phyloP scores from a whole-genome alignment of 371 early-diverging fungal genomes.

The Actinomortierella ambigua region DNA sequence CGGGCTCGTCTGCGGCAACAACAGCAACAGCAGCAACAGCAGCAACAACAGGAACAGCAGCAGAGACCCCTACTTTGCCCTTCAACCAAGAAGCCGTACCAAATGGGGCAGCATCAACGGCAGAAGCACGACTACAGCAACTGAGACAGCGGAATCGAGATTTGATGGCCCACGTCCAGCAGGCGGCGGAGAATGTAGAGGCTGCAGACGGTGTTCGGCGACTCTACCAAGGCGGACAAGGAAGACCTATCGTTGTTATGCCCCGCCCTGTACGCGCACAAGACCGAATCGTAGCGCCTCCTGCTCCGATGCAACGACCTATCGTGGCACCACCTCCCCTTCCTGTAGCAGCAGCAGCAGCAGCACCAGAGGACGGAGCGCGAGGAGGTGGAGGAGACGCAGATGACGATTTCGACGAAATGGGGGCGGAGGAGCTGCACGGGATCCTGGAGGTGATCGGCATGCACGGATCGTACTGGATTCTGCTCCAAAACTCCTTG shows the following conservation, averaged over 20 bases:
- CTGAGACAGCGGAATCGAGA: constrained; percentile 6
- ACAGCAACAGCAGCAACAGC: constrained; percentile 3
- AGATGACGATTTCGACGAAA: constrained; percentile 54
- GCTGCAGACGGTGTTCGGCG: no score
- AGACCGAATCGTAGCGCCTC: constrained; percentile 3
- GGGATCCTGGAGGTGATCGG: constrained; percentile 90
- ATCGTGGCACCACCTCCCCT: constrained; percentile 4
- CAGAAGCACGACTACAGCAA: constrained; percentile 6
- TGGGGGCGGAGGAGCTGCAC: constrained; percentile 73
- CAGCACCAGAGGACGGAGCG: constrained; percentile 1
- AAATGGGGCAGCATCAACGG: constrained; percentile 4
- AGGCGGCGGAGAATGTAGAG: background rate
- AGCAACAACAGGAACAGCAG: constrained; percentile 13
- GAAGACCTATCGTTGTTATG: no score
- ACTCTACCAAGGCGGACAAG: no score
- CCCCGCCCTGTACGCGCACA: background rate
- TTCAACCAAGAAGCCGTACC: no score
- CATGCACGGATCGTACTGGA: constrained; percentile 80
- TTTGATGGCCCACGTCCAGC: constrained; percentile 3
- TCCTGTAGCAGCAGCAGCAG: constrained; percentile 8
- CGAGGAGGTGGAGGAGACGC: constrained; percentile 10
- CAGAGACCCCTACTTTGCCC: constrained; percentile 14
- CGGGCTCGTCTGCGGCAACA: constrained; percentile 1
- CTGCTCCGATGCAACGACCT: background rate
- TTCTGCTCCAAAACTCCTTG: constrained; percentile 78